Evolutionary conservation across 2,329 filamentous ascomycete genomes (phyloP).

Genomic region (Drechslerella dactyloides): DNA sequence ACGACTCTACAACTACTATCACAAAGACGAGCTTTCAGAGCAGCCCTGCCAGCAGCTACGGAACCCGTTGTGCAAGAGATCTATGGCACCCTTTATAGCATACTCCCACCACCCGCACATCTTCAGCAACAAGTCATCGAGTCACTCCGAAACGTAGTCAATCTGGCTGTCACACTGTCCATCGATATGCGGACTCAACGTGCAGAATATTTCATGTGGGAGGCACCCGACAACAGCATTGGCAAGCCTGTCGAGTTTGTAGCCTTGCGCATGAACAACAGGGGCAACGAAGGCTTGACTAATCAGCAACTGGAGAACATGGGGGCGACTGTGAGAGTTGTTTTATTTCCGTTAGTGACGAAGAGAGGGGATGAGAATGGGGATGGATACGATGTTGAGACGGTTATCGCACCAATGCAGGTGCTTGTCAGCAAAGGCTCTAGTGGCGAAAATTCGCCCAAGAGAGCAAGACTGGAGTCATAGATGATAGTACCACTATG

Average conservation of each 20-base stretch:
- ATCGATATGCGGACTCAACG: slow-evolving; percentile 97
- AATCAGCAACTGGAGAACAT: slow-evolving; percentile 77
- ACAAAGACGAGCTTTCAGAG: slow-evolving; percentile 76
- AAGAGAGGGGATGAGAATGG: slow-evolving; percentile 92
- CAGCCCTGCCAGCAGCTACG: slow-evolving; percentile 85
- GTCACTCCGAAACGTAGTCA: slow-evolving; percentile 85
- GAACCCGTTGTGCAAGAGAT: slow-evolving; percentile 95
- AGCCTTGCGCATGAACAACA: slow-evolving; percentile 91
- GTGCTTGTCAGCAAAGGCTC: slow-evolving; percentile 72
- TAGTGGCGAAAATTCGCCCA: slow-evolving; percentile 28
- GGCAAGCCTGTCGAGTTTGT: slow-evolving; percentile 90
- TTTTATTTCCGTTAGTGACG: slow-evolving; percentile 94
- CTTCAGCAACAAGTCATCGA: slow-evolving; percentile 80
- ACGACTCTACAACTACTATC: slow-evolving; percentile 90
- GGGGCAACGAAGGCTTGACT: slow-evolving; percentile 62
- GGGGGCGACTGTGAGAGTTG: slow-evolving; percentile 80
- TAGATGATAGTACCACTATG: not conserved
- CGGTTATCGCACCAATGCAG: slow-evolving; percentile 93
- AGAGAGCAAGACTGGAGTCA: slow-evolving; percentile 34
- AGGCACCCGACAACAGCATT: slow-evolving; percentile 83
- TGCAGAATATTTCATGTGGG: slow-evolving; percentile 98
- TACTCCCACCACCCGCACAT: slow-evolving; percentile 84
- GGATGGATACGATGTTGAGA: slow-evolving; percentile 81
- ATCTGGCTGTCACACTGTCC: slow-evolving; percentile 84
- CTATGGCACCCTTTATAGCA: slow-evolving; percentile 78